phyloP scores from a whole-genome alignment of 2,329 filamentous ascomycete species.

The Gaeumannomyces tritici region DNA sequence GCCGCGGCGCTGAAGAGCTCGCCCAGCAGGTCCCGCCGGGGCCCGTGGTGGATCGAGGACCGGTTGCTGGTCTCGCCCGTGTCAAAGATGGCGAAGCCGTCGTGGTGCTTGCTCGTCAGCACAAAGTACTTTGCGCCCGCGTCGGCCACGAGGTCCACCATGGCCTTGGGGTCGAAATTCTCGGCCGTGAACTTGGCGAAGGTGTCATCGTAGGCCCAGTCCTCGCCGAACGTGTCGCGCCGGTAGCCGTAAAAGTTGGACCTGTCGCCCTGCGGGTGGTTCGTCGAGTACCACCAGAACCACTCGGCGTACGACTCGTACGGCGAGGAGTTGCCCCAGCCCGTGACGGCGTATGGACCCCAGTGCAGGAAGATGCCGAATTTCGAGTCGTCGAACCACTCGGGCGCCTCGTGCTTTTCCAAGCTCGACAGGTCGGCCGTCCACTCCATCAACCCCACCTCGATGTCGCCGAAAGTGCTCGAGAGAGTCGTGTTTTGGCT shows the following conservation, averaged over 20 bases:
- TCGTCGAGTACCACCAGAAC: conserved; percentile 41
- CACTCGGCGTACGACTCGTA: conserved; percentile 33
- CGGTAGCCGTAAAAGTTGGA: conserved; percentile 38
- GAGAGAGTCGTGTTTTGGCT: conserved; percentile 4
- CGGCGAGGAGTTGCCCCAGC: conserved; percentile 37
- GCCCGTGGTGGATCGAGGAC: conserved; percentile 28
- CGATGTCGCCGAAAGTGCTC: conserved; percentile 12
- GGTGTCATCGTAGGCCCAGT: conserved; percentile 16
- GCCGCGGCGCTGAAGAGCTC: conserved; percentile 33
- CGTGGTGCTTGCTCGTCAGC: conserved; percentile 35
- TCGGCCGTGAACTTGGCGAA: conserved; percentile 21
- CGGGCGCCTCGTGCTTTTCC: conserved; percentile 30
- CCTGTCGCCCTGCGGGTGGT: conserved; percentile 28
- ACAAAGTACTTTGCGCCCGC: conserved; percentile 34
- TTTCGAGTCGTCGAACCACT: conserved; percentile 46
- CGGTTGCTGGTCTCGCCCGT: conserved; percentile 26
- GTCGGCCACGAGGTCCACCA: conserved; percentile 26
- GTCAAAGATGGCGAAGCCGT: conserved; percentile 36
- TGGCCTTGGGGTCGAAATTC: conserved; percentile 11
- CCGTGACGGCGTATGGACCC: conserved; percentile 45
- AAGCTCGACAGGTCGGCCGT: conserved; percentile 17
- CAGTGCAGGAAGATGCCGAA: conserved; percentile 54
- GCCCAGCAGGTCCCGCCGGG: conserved; percentile 27
- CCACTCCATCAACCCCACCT: conserved; percentile 24
- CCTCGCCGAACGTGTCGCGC: conserved; percentile 3